These are phyloP conservation scores for Blastobotrys persicus DNA, from an alignment of 1,139 yeast species.

Conservation along the genomic window DNA sequence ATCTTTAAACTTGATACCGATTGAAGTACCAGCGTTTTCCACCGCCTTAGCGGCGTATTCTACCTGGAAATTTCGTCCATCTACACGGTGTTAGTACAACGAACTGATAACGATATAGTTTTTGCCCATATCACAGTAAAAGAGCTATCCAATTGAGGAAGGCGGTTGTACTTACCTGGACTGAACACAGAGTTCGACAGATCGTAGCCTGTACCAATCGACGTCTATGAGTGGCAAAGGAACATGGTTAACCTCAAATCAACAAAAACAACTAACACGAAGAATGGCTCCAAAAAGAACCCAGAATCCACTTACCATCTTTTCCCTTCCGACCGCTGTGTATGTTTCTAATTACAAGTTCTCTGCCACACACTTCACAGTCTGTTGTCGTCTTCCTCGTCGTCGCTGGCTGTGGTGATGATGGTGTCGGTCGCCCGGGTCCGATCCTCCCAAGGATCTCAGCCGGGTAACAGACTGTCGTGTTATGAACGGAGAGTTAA, in stretches of 20 bases:
- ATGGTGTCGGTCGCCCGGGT: not conserved
- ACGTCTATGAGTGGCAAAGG: conserved; percentile 49
- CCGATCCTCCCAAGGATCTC: too few species aligned
- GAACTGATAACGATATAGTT: too few species aligned
- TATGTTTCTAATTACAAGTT: not conserved
- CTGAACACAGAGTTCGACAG: conserved; percentile 85
- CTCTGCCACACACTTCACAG: not conserved
- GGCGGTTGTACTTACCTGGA: conserved; percentile 40
- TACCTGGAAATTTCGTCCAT: conserved; percentile 97
- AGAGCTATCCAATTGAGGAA: too few species aligned
- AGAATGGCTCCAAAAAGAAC: not conserved
- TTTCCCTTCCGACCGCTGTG: not conserved
- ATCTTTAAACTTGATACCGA: conserved; percentile 88
- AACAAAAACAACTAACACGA: not conserved
- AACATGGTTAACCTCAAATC: not conserved
- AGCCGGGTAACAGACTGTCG: not conserved
- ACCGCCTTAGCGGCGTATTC: conserved; percentile 98
- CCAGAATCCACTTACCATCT: not conserved
- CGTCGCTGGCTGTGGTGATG: not conserved
- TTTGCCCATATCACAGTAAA: too few species aligned
- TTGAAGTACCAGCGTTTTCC: conserved; percentile 93
- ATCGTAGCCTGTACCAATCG: conserved; percentile 97
- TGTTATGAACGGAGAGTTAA: too few species aligned
- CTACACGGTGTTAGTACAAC: too few species aligned
- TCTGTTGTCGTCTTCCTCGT: not conserved